phyloP scores from a whole-genome alignment of 78 protist genomes.

The Dictyostelium purpureum region DNA sequence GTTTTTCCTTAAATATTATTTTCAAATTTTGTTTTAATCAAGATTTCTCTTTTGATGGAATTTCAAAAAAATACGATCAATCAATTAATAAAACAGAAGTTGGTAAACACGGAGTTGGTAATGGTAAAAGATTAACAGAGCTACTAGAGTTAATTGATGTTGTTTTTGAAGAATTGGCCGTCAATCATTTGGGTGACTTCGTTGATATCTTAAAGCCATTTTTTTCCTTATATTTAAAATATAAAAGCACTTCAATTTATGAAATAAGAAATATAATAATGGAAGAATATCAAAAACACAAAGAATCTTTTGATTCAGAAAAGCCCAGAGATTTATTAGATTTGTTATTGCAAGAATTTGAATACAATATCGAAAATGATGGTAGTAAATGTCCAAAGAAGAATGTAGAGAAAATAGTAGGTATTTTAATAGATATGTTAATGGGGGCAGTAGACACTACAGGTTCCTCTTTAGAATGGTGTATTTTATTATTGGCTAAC shows the following conservation, averaged over 20 bases:
- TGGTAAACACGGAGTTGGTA: conserved; percentile 7
- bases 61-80: background rate
- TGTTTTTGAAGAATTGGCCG: conserved; percentile 16
- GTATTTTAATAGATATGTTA: background rate
- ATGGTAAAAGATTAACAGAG: background rate
- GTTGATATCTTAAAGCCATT: conserved; percentile 16
- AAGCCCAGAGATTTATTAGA: conserved; percentile 20
- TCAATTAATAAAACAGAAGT: background rate
- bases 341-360: background rate
- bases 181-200: background rate
- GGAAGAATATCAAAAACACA: background rate
- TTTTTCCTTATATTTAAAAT: background rate
- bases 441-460: background rate
- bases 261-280: background rate
- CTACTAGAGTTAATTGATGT: too few species aligned
- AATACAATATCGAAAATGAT: background rate
- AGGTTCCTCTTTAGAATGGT: background rate
- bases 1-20: background rate
- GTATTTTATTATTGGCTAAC: background rate
- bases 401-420: background rate
- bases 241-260: background rate
- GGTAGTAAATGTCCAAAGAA: background rate
- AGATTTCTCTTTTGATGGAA: conserved; percentile 7
- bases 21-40: conserved; percentile 24
- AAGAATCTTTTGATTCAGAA: background rate